Evolutionary conservation across 352 stramenopile species (phyloP).

Genomic region (Phytophthora pisi): DNA sequence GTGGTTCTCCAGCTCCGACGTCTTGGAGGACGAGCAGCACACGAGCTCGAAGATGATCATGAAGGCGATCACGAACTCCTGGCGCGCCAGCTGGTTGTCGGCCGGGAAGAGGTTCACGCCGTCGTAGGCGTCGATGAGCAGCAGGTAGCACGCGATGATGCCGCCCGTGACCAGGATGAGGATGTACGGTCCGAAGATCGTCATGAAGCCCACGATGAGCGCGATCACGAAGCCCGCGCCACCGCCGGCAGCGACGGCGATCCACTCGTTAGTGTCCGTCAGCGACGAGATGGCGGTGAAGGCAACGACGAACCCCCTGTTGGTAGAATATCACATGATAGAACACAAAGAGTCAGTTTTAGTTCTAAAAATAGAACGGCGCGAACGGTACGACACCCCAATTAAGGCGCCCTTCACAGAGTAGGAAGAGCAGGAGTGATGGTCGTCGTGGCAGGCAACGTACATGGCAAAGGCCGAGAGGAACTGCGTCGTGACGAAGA

Average conservation of each 20-base stretch:
- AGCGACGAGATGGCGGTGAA: constrained; percentile 75
- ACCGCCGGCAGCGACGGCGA: constrained; percentile 62
- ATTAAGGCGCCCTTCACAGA: neutral
- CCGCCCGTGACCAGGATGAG: constrained; percentile 70
- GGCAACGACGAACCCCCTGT: constrained; percentile 69
- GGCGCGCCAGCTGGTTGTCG: constrained; percentile 79
- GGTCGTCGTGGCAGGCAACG: constrained; percentile 22
- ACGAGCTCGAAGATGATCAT: constrained; percentile 88
- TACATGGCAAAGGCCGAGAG: constrained; percentile 87
- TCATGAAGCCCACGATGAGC: constrained; percentile 79
- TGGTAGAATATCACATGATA: neutral
- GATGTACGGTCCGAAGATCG: constrained; percentile 68
- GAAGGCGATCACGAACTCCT: constrained; percentile 90
- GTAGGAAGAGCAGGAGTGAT: constrained; percentile 13
- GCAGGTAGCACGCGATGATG: constrained; percentile 73
- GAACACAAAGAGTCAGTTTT: constrained; percentile 15
- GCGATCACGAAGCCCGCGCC: constrained; percentile 70
- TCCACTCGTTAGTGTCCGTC: constrained; percentile 74
- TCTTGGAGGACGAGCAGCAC: constrained; percentile 81
- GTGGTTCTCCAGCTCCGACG: constrained; percentile 85
- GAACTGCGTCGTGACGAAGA: constrained; percentile 86
- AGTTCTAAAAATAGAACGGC: constrained; percentile 6
- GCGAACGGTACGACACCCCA: neutral
- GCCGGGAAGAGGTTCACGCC: constrained; percentile 68
- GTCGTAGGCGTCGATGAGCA: constrained; percentile 80